Conservation (phyloP, 148 eudicot species). For the Beta vulgaris region DNA sequence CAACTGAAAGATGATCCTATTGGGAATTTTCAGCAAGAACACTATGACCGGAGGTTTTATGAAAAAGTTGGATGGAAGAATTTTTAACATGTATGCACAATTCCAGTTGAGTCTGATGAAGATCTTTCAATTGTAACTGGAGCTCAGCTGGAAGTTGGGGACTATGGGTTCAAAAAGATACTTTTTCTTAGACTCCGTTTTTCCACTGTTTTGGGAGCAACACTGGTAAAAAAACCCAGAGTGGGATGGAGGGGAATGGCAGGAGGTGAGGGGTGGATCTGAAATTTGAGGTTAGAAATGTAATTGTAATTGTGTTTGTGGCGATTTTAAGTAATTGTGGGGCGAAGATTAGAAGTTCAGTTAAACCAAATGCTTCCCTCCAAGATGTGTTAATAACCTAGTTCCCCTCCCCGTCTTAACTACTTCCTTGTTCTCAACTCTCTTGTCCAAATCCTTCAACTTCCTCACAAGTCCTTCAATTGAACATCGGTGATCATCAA, state of each 20-base stretch:
- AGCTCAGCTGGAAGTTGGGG: constrained; percentile 79
- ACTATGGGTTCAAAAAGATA: constrained; percentile 77
- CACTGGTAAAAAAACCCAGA: constrained; percentile 69
- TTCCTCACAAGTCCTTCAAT: too few relatives aligned
- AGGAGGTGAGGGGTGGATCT: too few relatives aligned
- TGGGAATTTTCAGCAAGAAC: constrained; percentile 52
- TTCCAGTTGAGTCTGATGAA: constrained; percentile 89
- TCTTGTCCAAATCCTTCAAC: too few relatives aligned
- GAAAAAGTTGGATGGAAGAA: constrained; percentile 97
- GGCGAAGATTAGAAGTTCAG: too few relatives aligned
- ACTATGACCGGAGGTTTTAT: constrained; percentile 64
- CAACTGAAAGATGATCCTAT: constrained; percentile 76
- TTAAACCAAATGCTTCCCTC: too few relatives aligned
- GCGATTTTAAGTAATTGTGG: too few relatives aligned
- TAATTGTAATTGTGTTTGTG: too few relatives aligned
- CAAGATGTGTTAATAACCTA: too few relatives aligned
- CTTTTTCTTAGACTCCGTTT: constrained; percentile 81
- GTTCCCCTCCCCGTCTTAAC: too few relatives aligned
- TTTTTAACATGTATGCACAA: constrained; percentile 96
- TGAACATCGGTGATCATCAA: too few relatives aligned
- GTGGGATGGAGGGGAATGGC: constrained; percentile 98
- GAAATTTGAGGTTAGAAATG: too few relatives aligned
- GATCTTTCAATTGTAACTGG: constrained; percentile 95
- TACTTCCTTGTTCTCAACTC: too few relatives aligned
- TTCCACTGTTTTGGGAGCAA: constrained; percentile 71